Percentiles rank a stretch among this genome's conserved stretches.
These are phyloP conservation scores for Fusarium pseudoanthophilum DNA, from an alignment of 2,329 filamentous ascomycete genomes.

Conservation along the genomic window DNA sequence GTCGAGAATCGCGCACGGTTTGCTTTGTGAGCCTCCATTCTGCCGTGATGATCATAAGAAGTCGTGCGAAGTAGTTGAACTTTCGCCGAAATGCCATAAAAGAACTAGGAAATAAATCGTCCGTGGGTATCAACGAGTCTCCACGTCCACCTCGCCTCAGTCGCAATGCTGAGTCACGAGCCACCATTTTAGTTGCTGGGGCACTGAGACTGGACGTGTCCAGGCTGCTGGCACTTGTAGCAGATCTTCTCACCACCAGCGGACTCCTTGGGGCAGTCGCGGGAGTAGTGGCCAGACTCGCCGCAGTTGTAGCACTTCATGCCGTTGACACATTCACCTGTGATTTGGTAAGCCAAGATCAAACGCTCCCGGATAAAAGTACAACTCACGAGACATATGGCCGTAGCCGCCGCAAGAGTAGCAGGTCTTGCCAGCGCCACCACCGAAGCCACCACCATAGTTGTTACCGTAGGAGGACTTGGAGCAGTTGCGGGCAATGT, in stretches of 20 bases:
- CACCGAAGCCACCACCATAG: slow-evolving; percentile 60
- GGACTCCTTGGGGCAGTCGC: slow-evolving; percentile 95
- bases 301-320: slow-evolving; percentile 99
- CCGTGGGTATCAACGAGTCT: slow-evolving; percentile 58
- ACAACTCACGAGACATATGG: slow-evolving; percentile 84
- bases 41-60: slow-evolving; percentile 46
- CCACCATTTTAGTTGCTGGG: slow-evolving; percentile 73
- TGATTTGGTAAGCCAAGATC: slow-evolving; percentile 33
- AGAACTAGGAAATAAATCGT: slow-evolving; percentile 46
- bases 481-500: slow-evolving; percentile 93
- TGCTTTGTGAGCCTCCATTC: slow-evolving; percentile 43
- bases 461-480: slow-evolving; percentile 68
- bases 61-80: slow-evolving; percentile 46
- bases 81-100: slow-evolving; percentile 46
- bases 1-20: slow-evolving; percentile 46
- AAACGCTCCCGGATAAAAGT: not conserved
- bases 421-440: slow-evolving; percentile 82
- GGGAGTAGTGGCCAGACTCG: slow-evolving; percentile 93
- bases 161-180: slow-evolving; percentile 37
- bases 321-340: slow-evolving; percentile 93
- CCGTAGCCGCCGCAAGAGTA: slow-evolving; percentile 98
- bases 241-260: slow-evolving; percentile 91
- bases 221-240: slow-evolving; percentile 90
- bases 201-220: slow-evolving; percentile 95
- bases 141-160: slow-evolving; percentile 52